Evolutionary conservation across 257 asterid genomes (phyloP), one percentile per base, ranked within the genome.

Genomic region (Rubia yunnanensis): DNA sequence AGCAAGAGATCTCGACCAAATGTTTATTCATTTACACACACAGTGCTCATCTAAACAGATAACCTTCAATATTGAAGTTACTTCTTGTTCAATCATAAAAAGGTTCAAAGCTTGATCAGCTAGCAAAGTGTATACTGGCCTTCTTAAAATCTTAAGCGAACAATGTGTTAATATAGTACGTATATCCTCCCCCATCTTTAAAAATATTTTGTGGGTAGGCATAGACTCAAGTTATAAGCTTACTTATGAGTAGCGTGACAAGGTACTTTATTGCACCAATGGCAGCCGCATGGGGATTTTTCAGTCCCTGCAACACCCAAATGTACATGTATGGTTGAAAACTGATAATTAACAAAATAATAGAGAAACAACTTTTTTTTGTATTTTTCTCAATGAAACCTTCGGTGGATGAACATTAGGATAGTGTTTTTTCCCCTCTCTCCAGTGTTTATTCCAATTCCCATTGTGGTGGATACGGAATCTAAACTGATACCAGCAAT

Each of bases 251-350:
- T 62, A 83, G 88, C 92, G 67, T 80, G 85, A 84, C 81, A 82
- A 77, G 90, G 74, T 84, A 85, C 78, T 46, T 77, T 70, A 74
- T 70, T 13, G 77, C 91, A 78, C 84, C 92, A 82, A 77, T 78
- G 67, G 86, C 84, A 72, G 72, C 90, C 83, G 69, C 82, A 80
- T 72, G 74, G 86, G 82, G 73, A 75, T 70, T 76, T 68, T 73
- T 78, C 80, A 83, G 68, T 74, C 65, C 97, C 95, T 87, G 96
- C 95, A 88, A 84, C 87, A 88, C 78, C 83, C 80, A 80, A 84
- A 84, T 88, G 80, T 81, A 82, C 74, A 71, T 86, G 82, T 83
- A 73, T 69, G 58, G 91, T 87, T 87, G 95, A 78, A 78, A 66
- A 77, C 75, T 75, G 70, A 28, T 57, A 54, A 65, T 44, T 79